These are phyloP conservation scores for Scheffersomyces insectosa DNA, from an alignment of 1,139 yeast species.

Conservation along the genomic window DNA sequence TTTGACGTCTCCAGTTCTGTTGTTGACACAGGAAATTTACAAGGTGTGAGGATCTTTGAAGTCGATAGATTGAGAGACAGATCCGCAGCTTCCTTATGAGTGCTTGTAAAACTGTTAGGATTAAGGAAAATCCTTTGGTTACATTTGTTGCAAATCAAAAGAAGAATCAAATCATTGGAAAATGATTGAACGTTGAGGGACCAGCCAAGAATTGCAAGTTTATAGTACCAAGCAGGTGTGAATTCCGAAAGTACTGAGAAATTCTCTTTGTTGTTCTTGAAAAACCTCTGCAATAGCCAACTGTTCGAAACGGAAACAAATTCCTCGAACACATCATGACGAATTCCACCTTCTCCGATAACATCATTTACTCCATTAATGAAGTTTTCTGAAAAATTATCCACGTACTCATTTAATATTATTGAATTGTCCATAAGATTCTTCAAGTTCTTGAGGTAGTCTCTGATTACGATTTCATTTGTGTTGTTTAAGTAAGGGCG, in stretches of 20 bases:
- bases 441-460: constrained; percentile 30
- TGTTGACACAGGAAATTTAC: constrained; percentile 26
- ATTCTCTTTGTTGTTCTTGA: constrained; percentile 38
- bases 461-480: constrained; percentile 26
- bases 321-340: constrained; percentile 5
- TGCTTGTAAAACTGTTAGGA: constrained; percentile 3
- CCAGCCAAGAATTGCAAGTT: constrained; percentile 41
- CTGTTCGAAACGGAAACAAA: constrained; percentile 28
- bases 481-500: constrained; percentile 35
- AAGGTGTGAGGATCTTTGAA: constrained; percentile 33
- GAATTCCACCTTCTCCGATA: too few species aligned
- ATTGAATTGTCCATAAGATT: constrained; percentile 29
- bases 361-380: constrained; percentile 6
- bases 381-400: constrained; percentile 11
- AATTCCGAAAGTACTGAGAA: constrained; percentile 18
- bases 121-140: constrained; percentile 36
- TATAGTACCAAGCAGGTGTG: constrained; percentile 35
- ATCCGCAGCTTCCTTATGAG: neutral
- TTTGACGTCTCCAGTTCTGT: constrained; percentile 5
- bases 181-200: constrained; percentile 32
- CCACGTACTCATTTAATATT: constrained; percentile 16
- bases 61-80: constrained; percentile 15
- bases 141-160: constrained; percentile 39
- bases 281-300: constrained; percentile 31
- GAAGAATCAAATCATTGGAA: constrained; percentile 25